Percentiles rank a stretch among this genome's conserved stretches.
phyloP scores from a whole-genome alignment of 345 rosid species.

The Punica granatum region DNA sequence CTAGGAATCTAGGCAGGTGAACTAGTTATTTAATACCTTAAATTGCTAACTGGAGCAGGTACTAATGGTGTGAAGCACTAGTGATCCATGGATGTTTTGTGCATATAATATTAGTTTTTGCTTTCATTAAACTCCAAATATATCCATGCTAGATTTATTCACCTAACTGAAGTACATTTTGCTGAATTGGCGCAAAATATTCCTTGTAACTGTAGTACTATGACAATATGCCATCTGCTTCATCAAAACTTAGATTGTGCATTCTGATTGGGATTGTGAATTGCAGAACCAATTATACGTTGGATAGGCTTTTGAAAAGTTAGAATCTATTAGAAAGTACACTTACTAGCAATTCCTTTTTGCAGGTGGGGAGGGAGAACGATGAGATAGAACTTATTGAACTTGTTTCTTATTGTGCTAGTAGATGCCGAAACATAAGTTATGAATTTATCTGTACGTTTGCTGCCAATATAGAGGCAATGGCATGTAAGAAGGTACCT shows the following conservation, averaged over 20 bases:
- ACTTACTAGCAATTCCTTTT: not conserved
- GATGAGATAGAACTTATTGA: constrained; percentile 42
- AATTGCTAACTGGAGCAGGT: not conserved
- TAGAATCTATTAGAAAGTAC: not conserved
- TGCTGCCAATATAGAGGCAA: constrained; percentile 38
- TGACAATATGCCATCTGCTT: not conserved
- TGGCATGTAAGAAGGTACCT: constrained; percentile 51
- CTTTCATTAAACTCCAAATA: not conserved
- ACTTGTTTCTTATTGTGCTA: constrained; percentile 64
- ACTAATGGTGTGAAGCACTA: not conserved
- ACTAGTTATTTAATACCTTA: not conserved
- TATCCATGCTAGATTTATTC: not conserved
- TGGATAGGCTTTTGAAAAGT: not conserved
- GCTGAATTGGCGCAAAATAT: not conserved
- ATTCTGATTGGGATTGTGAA: not conserved
- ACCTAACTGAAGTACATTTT: not conserved
- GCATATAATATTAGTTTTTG: not conserved
- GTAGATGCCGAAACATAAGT: constrained; percentile 44
- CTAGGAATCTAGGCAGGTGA: not conserved
- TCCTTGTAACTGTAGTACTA: not conserved
- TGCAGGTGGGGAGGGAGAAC: constrained; percentile 43
- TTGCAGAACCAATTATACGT: not conserved
- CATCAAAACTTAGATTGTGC: not conserved
- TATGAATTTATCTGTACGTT: constrained; percentile 33
- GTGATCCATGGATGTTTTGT: not conserved